Evolutionary conservation across 371 early-diverging fungal genomes (phyloP).

Genomic region (Rhizomucor miehei): DNA sequence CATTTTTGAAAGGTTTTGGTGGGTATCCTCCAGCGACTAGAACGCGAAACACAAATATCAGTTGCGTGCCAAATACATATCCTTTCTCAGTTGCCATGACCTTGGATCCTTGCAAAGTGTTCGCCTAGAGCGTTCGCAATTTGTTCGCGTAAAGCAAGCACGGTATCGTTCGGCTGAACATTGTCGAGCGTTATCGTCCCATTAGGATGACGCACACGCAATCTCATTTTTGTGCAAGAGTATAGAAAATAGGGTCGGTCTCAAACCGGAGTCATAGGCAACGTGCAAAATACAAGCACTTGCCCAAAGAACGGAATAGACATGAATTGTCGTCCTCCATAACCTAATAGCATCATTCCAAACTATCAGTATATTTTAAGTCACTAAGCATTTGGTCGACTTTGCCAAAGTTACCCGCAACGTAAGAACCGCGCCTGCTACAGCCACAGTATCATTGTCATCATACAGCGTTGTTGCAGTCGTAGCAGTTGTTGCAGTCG

Average conservation of each 20-base stretch:
- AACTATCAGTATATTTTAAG: background rate
- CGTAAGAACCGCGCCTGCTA: slow-evolving; percentile 7
- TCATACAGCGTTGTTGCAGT: background rate
- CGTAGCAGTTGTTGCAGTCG: background rate
- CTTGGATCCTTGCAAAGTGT: slow-evolving; percentile 9
- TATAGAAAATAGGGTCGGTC: too few relatives aligned
- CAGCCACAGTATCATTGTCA: slow-evolving; percentile 12
- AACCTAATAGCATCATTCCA: slow-evolving; percentile 23
- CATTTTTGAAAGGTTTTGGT: slow-evolving; percentile 25
- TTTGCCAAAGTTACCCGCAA: slow-evolving; percentile 10
- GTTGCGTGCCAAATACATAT: background rate
- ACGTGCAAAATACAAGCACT: slow-evolving; percentile 3
- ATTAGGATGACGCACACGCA: slow-evolving; percentile 25
- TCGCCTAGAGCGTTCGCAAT: slow-evolving; percentile 7
- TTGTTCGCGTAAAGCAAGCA: slow-evolving; percentile 4
- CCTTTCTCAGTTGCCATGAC: slow-evolving; percentile 3
- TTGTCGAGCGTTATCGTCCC: slow-evolving; percentile 13
- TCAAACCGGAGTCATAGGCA: background rate
- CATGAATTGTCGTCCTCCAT: slow-evolving; percentile 59
- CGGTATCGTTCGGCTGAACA: slow-evolving; percentile 9
- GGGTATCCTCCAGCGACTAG: slow-evolving; percentile 47
- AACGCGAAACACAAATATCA: background rate
- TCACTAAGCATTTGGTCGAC: too few relatives aligned
- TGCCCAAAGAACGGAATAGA: slow-evolving; percentile 51
- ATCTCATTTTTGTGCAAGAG: slow-evolving; percentile 8